Percentiles rank a stretch among this genome's conserved stretches.
Conservation (phyloP, 164 flowering plant genomes). For the Euptelea pleiosperma region DNA sequence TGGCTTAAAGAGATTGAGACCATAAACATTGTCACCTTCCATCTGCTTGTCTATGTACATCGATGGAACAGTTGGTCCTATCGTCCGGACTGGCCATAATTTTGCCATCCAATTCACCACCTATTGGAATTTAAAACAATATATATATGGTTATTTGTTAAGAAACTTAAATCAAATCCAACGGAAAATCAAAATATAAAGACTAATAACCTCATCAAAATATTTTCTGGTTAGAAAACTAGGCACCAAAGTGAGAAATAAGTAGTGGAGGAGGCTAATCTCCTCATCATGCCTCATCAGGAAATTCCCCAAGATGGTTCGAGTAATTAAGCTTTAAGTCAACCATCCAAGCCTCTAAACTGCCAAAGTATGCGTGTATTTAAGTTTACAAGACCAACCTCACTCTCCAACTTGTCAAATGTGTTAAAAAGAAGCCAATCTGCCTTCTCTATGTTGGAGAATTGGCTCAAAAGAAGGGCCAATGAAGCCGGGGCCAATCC, state of each 20-base stretch:
- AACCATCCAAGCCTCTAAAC: no score
- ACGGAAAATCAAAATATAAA: no score
- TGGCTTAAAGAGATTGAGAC: conserved; percentile 5
- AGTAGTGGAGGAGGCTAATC: no score
- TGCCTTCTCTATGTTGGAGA: conserved; percentile 21
- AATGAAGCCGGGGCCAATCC: no score
- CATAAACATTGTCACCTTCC: conserved; percentile 10
- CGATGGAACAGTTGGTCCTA: conserved; percentile 35
- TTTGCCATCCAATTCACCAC: conserved; percentile 7
- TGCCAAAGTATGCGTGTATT: no score
- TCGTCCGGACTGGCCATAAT: conserved; percentile 7
- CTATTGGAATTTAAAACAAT: not conserved
- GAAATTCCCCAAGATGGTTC: no score
- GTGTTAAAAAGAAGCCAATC: conserved; percentile 24
- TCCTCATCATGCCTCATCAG: no score
- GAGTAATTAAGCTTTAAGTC: no score
- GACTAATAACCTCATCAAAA: no score
- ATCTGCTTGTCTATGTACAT: conserved; percentile 20
- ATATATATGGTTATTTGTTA: no score
- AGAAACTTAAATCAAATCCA: no score
- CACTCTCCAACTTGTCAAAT: conserved; percentile 22
- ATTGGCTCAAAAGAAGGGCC: conserved; percentile 11
- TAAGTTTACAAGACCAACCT: conserved; percentile 18
- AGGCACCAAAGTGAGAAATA: no score
- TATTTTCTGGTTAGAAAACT: not conserved